phyloP scores from a whole-genome alignment of 805 yeast species.

The Torulaspora indica region DNA sequence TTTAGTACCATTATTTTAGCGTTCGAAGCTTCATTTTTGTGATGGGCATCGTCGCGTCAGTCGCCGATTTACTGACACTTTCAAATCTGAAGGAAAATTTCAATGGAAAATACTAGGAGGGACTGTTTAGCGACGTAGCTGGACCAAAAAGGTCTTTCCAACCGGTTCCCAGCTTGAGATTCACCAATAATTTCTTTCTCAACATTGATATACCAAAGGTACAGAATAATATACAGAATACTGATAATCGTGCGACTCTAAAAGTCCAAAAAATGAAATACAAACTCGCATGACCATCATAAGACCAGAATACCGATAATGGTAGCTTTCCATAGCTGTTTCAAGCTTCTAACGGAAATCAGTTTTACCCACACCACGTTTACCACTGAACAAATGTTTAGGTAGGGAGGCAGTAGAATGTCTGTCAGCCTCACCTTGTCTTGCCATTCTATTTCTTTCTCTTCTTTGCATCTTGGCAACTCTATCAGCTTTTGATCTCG shows the following conservation, averaged over 20 bases:
- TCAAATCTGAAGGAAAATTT: not conserved
- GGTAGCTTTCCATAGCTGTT: not conserved
- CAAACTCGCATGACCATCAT: conserved; percentile 1
- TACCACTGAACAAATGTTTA: conserved; percentile 93
- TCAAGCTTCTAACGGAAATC: conserved; percentile 63
- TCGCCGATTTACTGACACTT: conserved; percentile 2
- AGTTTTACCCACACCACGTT: conserved; percentile 91
- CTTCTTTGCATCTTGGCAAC: conserved; percentile 85
- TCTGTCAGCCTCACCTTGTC: conserved; percentile 95
- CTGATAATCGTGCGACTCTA: not conserved
- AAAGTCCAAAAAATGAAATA: not conserved
- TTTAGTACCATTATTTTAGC: not conserved
- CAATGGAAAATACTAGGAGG: not conserved
- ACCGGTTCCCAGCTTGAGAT: not conserved
- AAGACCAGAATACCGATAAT: not conserved
- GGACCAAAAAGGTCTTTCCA: no score
- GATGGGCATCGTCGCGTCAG: conserved; percentile 3
- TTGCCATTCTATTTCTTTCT: conserved; percentile 85
- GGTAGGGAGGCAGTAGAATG: conserved; percentile 80
- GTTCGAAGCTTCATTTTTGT: conserved; percentile 1
- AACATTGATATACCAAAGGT: conserved; percentile 1
- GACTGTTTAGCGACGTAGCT: no score
- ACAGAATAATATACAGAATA: conserved; percentile 6
- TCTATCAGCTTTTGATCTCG: conserved; percentile 81
- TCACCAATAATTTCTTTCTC: not conserved